A percentile compares a stretch with the other conserved stretches of the same genome.
These are phyloP conservation scores for Telopea speciosissima DNA, from an alignment of 177 flowering plant genomes.

Conservation along the genomic window DNA sequence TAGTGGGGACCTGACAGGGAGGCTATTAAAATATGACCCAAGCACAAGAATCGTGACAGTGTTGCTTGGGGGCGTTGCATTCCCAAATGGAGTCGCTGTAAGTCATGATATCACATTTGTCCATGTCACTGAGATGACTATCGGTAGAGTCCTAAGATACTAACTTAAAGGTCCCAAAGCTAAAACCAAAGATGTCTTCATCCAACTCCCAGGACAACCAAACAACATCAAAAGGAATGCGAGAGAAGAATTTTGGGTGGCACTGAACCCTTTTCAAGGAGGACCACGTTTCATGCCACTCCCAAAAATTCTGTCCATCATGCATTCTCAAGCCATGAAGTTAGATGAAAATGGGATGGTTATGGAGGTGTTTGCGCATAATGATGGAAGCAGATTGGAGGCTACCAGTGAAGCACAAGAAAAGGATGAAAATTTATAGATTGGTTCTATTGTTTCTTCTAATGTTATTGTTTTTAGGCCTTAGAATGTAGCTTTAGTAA, in stretches of 20 bases:
- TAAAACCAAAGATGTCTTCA: conserved; percentile 8
- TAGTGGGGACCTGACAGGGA: conserved; percentile 13
- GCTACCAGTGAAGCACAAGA: not conserved
- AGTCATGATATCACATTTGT: conserved; percentile 9
- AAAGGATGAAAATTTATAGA: not conserved
- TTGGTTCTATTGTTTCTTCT: conserved; percentile 4
- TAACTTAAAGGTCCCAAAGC: conserved; percentile 18
- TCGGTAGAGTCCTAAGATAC: not conserved
- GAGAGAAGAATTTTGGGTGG: conserved; percentile 20
- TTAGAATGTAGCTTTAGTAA: not conserved
- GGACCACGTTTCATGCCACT: not conserved
- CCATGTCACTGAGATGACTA: conserved; percentile 11
- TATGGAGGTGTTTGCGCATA: not conserved
- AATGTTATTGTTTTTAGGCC: not conserved
- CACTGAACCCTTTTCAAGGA: conserved; percentile 4
- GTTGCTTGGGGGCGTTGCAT: conserved; percentile 8
- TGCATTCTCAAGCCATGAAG: not conserved
- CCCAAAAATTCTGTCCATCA: too few species aligned
- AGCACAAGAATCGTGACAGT: conserved; percentile 8
- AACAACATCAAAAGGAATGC: conserved; percentile 12
- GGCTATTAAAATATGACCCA: conserved; percentile 18
- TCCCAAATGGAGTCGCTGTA: conserved; percentile 15
- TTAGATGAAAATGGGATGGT: not conserved
- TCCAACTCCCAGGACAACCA: conserved; percentile 7
- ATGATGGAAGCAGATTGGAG: not conserved